Evolutionary conservation across 139 green algal species (phyloP), one percentile per base, ranked within the genome.

Genomic region (Bryopsis sp.): DNA sequence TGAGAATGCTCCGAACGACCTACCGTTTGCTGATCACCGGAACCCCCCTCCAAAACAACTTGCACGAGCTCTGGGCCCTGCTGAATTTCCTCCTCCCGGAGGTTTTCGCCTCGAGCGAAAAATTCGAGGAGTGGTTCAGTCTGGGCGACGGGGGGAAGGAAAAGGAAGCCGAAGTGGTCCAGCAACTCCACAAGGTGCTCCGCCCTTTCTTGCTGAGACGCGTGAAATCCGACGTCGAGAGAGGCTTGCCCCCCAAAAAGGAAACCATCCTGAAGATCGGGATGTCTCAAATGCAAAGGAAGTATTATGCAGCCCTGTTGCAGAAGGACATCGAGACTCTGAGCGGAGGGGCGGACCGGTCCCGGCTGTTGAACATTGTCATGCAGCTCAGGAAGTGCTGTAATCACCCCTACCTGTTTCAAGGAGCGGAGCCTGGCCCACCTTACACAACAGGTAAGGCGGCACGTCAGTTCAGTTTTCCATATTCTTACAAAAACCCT

Each of bases 331-430:
- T 97, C 6, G 88, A 92, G 36, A 82, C 90, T 8, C 67, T 74
- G 3, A 87, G 85, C 39, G 87, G 88, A 62, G 85, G 82, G 58
- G 81, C 88, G 3, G 93, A 97, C 70, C 82, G 89, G 69, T 91
- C 82, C 34, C 86, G 91, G 58, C 88, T 98, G 72, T 86, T 98
- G 60, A 99, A 99, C 82, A 95, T 99, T 37, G 93, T 97, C 38
- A 99, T 98, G 92, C 90, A 99, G 86, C 81, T 99, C 80, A 85
- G 92, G 72, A 99, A 97, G 82, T 97, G 92, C 81, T 98, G 93
- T 86, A 98, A 98, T 82, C 93, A 98, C 82, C 93, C 93, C 22
- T 96, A 93, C 82, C 81, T 92, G 19, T 91, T 95, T 73, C 85
- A 95, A 82, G 90, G 89, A 35, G 88, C 84, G 0, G 89, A 98